These are phyloP conservation scores for Coriaria nepalensis DNA, from an alignment of 306 rosid species.

Conservation along the genomic window DNA sequence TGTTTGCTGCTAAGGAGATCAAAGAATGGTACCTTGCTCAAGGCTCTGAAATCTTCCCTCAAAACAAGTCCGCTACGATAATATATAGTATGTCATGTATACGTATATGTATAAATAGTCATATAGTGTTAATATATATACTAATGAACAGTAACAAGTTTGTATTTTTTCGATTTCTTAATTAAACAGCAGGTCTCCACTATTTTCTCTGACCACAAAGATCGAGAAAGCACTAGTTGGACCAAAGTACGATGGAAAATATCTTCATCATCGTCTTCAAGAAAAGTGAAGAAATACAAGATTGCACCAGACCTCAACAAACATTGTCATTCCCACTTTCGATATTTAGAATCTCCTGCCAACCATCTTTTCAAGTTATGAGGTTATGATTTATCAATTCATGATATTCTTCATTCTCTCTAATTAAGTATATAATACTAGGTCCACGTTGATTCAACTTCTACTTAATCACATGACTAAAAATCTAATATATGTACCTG, in stretches of 20 bases:
- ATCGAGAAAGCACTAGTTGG: conserved; percentile 28
- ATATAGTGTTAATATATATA: too few species aligned
- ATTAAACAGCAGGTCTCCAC: too few species aligned
- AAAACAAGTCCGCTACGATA: conserved; percentile 26
- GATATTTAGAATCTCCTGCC: conserved; percentile 45
- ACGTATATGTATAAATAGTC: too few species aligned
- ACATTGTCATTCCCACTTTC: conserved; percentile 49
- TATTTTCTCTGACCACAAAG: too few species aligned
- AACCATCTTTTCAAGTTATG: conserved; percentile 42
- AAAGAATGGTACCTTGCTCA: conserved; percentile 41
- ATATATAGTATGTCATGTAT: too few species aligned
- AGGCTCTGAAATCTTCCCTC: conserved; percentile 47
- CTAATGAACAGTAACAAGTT: too few species aligned
- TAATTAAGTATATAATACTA: too few species aligned
- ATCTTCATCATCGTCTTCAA: conserved; percentile 33
- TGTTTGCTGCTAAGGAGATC: conserved; percentile 49
- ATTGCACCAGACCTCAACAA: conserved; percentile 48
- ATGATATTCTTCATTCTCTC: too few species aligned
- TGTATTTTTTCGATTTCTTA: background rate
- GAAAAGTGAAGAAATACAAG: conserved; percentile 43
- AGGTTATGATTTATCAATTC: too few species aligned
- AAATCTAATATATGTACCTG: background rate
- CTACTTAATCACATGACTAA: too few species aligned
- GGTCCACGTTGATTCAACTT: too few species aligned
- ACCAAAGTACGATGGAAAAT: conserved; percentile 62